phyloP scores from a whole-genome alignment of 352 stramenopile species.

The Phytopythium montanum region DNA sequence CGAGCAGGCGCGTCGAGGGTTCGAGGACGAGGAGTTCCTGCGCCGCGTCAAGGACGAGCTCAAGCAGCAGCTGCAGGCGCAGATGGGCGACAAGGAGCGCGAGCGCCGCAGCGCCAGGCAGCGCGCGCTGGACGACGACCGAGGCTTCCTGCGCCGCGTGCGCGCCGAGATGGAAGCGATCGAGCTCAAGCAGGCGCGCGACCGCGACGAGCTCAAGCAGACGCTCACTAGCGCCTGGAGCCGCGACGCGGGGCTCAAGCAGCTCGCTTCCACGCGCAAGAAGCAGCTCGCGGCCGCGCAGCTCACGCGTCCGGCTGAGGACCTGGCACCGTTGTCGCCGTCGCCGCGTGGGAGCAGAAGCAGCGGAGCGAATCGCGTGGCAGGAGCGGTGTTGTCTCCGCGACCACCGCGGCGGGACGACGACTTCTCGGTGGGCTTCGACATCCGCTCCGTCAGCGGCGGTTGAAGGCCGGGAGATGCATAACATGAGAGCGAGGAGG shows the following conservation, averaged over 20 bases:
- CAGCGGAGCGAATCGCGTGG: constrained; percentile 24
- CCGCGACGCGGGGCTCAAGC: constrained; percentile 61
- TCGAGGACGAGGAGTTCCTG: constrained; percentile 41
- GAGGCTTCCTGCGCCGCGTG: constrained; percentile 46
- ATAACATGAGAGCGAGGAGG: not conserved
- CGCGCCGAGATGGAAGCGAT: constrained; percentile 56
- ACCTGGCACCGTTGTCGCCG: not conserved
- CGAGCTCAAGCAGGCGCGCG: constrained; percentile 45
- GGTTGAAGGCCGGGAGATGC: constrained; percentile 12
- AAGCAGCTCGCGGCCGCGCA: constrained; percentile 53
- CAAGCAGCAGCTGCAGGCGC: constrained; percentile 48
- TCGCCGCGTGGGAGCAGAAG: constrained; percentile 12
- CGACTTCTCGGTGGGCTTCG: constrained; percentile 72
- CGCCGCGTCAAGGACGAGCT: constrained; percentile 42
- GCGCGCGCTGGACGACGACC: constrained; percentile 49
- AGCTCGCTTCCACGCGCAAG: constrained; percentile 56
- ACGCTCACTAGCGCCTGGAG: constrained; percentile 61
- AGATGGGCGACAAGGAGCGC: constrained; percentile 56
- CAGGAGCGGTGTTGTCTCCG: constrained; percentile 7
- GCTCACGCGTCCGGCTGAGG: constrained; percentile 11
- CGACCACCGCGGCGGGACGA: constrained; percentile 15
- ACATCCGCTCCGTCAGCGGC: constrained; percentile 54
- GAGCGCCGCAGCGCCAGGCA: constrained; percentile 35
- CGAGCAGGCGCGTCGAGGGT: constrained; percentile 46
- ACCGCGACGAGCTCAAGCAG: constrained; percentile 53